Evolutionary conservation across 345 rosid genomes (phyloP).

Genomic region (Syzygium oleosum): DNA sequence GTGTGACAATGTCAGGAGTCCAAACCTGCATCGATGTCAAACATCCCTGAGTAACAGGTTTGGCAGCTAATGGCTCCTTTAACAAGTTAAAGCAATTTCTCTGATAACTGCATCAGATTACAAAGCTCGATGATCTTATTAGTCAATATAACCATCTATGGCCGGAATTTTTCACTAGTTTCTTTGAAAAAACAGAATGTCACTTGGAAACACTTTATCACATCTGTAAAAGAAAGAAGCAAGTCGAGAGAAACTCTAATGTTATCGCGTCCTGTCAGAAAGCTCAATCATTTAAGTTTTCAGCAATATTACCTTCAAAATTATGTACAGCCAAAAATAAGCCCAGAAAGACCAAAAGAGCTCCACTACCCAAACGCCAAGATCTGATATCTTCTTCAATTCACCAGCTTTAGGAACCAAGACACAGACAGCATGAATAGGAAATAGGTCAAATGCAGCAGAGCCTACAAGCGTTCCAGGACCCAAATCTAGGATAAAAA

Average conservation of each 20-base stretch:
- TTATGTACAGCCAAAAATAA: constrained; percentile 89
- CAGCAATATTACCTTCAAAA: constrained; percentile 49
- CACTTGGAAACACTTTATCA: neutral
- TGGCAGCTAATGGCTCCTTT: neutral
- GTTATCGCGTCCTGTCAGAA: neutral
- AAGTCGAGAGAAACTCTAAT: neutral
- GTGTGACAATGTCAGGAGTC: constrained; percentile 78
- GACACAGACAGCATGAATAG: constrained; percentile 96
- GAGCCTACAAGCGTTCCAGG: constrained; percentile 99
- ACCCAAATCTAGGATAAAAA: constrained; percentile 56
- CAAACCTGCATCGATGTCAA: constrained; percentile 50
- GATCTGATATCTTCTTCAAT: constrained; percentile 85
- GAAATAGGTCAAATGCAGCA: constrained; percentile 96
- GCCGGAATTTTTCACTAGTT: neutral
- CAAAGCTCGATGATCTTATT: neutral
- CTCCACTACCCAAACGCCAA: constrained; percentile 94
- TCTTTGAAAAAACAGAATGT: neutral
- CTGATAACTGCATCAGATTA: neutral
- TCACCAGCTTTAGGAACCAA: constrained; percentile 94
- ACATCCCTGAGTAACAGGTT: neutral
- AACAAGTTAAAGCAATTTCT: neutral
- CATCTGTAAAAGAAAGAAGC: neutral
- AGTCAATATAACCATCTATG: neutral
- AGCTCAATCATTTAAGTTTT: neutral
- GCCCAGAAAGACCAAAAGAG: constrained; percentile 99